Conservation (phyloP, 306 rosid genomes). For the Trifolium dubium region DNA sequence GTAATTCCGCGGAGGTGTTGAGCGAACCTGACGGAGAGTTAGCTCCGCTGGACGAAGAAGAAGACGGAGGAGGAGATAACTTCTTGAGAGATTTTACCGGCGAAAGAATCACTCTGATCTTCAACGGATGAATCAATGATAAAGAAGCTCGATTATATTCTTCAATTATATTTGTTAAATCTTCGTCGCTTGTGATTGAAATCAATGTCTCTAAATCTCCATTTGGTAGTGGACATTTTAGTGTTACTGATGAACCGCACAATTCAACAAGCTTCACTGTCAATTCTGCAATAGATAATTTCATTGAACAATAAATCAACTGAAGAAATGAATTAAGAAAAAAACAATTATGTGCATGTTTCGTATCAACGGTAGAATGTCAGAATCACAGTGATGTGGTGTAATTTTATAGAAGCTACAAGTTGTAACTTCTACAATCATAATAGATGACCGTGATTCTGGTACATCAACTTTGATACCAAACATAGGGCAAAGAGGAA, state of each 20-base stretch:
- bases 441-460: too few relatives aligned
- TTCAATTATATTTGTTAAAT: slow-evolving; percentile 65
- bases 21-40: slow-evolving; percentile 50
- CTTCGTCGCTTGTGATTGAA: slow-evolving; percentile 75
- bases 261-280: slow-evolving; percentile 73
- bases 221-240: slow-evolving; percentile 70
- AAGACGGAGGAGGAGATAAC: slow-evolving; percentile 59
- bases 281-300: slow-evolving; percentile 52
- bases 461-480: too few relatives aligned
- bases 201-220: slow-evolving; percentile 89
- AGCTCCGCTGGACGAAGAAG: slow-evolving; percentile 54
- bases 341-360: too few relatives aligned
- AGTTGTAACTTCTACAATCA: too few relatives aligned
- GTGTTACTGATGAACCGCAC: slow-evolving; percentile 63
- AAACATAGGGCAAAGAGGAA: too few relatives aligned
- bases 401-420: too few relatives aligned
- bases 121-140: slow-evolving; percentile 46
- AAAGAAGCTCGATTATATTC: slow-evolving; percentile 69
- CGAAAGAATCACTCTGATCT: slow-evolving; percentile 73
- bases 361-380: too few relatives aligned
- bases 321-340: too few relatives aligned
- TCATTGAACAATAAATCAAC: background rate
- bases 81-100: slow-evolving; percentile 55
- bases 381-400: too few relatives aligned
- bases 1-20: slow-evolving; percentile 39